Percentiles rank a stretch among this genome's conserved stretches.
Conservation (phyloP, 1,139 yeast genomes). For the Suhomyces yuchorum region DNA sequence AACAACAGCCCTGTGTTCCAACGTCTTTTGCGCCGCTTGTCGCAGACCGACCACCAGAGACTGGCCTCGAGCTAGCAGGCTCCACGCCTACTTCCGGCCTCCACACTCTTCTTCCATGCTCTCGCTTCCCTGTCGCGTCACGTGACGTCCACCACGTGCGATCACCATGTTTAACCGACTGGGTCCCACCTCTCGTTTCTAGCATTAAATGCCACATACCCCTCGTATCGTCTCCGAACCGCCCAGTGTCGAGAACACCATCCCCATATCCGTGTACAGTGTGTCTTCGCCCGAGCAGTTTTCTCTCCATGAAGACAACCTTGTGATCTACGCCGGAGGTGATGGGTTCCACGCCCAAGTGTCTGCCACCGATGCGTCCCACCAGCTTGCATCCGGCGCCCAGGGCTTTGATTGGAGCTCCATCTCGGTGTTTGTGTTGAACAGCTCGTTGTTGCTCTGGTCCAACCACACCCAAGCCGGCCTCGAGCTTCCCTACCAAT, state of each 20-base stretch:
- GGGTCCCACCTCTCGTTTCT: constrained; percentile 2
- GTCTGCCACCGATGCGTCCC: constrained; percentile 21
- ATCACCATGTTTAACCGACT: neutral
- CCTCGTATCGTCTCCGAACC: constrained; percentile 30
- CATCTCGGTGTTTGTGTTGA: constrained; percentile 41
- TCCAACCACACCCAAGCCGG: constrained; percentile 31
- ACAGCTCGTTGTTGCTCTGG: constrained; percentile 43
- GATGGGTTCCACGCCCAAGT: constrained; percentile 20
- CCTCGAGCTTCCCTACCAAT: constrained; percentile 43
- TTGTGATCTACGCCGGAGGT: constrained; percentile 47
- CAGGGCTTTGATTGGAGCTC: constrained; percentile 17
- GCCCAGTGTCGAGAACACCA: constrained; percentile 48
- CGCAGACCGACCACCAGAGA: constrained; percentile 21
- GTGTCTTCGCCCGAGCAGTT: constrained; percentile 45
- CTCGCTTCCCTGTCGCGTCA: too few relatives aligned
- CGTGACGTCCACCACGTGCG: neutral
- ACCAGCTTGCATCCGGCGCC: constrained; percentile 16
- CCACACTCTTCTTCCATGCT: too few relatives aligned
- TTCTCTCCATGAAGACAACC: constrained; percentile 42
- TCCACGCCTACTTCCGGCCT: too few relatives aligned
- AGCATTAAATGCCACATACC: constrained; percentile 10
- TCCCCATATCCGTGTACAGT: constrained; percentile 35
- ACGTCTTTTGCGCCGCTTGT: constrained; percentile 44
- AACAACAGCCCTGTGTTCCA: constrained; percentile 43
- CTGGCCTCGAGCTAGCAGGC: neutral